Evolutionary conservation across 2,329 filamentous ascomycete genomes (phyloP).

Genomic region (Aspergillus ruber): DNA sequence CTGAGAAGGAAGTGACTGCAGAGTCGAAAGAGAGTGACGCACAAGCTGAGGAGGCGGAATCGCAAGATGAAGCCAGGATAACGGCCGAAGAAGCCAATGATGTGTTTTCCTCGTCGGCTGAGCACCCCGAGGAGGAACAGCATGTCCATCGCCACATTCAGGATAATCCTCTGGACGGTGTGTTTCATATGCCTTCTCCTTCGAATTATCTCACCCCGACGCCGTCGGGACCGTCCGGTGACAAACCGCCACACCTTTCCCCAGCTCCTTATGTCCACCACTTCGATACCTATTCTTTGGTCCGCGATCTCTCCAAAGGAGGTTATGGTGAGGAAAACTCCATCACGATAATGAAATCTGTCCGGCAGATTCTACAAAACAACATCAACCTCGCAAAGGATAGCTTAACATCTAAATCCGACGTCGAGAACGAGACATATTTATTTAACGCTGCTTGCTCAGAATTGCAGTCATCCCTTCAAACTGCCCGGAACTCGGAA

Average conservation of each 20-base stretch:
- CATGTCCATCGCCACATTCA: constrained; percentile 3
- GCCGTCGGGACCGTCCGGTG: constrained; percentile 20
- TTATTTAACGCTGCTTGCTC: constrained; percentile 90
- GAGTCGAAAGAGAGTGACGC: constrained; percentile 9
- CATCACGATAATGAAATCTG: constrained; percentile 84
- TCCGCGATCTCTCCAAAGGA: constrained; percentile 66
- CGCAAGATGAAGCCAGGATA: constrained; percentile 12
- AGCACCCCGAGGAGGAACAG: constrained; percentile 4
- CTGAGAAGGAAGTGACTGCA: constrained; percentile 9
- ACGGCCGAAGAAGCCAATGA: constrained; percentile 5
- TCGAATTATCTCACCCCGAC: constrained; percentile 27
- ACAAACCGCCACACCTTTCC: constrained; percentile 58
- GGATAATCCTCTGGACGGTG: constrained; percentile 31
- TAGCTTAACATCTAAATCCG: constrained; percentile 78
- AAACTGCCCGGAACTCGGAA: constrained; percentile 66
- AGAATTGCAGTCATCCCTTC: constrained; percentile 81
- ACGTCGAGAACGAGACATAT: constrained; percentile 92
- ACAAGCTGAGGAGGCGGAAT: constrained; percentile 13
- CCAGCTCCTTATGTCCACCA: constrained; percentile 82
- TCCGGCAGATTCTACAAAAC: constrained; percentile 66
- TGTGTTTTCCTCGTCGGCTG: constrained; percentile 8
- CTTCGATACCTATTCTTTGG: constrained; percentile 89
- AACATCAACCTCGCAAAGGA: constrained; percentile 77
- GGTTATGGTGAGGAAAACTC: constrained; percentile 71
- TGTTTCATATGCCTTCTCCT: constrained; percentile 38